A percentile compares a stretch with the other conserved stretches of the same genome.
phyloP scores from a whole-genome alignment of 257 asterid species.

The Primulina huaijiensis region DNA sequence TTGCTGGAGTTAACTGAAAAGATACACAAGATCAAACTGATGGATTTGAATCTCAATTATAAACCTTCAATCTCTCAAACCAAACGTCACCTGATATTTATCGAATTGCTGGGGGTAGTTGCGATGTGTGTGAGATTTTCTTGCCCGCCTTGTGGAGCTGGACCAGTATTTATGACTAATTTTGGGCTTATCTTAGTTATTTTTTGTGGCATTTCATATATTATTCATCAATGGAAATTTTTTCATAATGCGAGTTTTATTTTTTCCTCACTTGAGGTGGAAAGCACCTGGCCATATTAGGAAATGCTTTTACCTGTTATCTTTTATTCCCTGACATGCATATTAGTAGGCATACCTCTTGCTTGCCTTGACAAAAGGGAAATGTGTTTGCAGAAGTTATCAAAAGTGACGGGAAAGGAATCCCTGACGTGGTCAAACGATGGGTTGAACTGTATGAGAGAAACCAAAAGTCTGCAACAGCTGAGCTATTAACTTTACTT shows the following conservation, averaged over 20 bases:
- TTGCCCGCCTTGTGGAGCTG: not conserved
- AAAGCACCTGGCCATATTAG: constrained; percentile 5
- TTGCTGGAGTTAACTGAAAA: constrained; percentile 6
- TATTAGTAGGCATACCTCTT: constrained; percentile 7
- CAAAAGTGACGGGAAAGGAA: constrained; percentile 74
- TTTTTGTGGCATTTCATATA: not conserved
- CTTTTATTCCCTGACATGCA: constrained; percentile 16
- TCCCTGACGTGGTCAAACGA: constrained; percentile 69
- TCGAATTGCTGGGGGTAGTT: not conserved
- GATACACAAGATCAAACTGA: constrained; percentile 7
- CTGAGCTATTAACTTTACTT: constrained; percentile 69
- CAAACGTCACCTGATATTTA: not conserved
- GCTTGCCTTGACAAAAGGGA: constrained; percentile 12
- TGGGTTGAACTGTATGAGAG: constrained; percentile 88
- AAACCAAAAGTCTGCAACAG: constrained; percentile 63
- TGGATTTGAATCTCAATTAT: not conserved
- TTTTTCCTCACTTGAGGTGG: constrained; percentile 6
- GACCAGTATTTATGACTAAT: not conserved
- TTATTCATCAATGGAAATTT: not conserved
- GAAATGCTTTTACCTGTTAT: not conserved
- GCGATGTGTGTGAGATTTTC: not conserved
- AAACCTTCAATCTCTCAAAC: not conserved
- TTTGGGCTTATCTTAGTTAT: constrained; percentile 4
- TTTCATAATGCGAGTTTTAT: not conserved
- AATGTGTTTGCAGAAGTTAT: constrained; percentile 56